phyloP scores from a whole-genome alignment of 2,329 filamentous ascomycete species.

The Podosphaera fusca region DNA sequence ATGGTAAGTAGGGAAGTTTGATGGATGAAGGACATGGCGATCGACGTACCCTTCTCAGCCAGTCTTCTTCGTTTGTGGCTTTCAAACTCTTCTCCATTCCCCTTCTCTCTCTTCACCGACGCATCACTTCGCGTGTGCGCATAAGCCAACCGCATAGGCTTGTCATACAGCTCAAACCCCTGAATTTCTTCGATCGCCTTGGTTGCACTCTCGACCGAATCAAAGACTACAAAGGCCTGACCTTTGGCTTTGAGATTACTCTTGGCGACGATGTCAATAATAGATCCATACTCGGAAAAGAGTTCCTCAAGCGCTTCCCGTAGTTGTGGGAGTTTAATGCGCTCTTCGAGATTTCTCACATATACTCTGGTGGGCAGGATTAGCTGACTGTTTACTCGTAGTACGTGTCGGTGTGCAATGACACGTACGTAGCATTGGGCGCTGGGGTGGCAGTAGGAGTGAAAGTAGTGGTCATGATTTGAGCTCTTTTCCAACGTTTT shows the following conservation, averaged over 20 bases:
- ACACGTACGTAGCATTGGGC: conserved; percentile 46
- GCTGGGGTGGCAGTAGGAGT: conserved; percentile 4
- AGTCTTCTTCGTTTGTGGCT: conserved; percentile 61
- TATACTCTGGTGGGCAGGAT: conserved; percentile 28
- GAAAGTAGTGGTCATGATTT: background rate
- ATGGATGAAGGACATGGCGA: background rate
- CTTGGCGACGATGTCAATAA: conserved; percentile 72
- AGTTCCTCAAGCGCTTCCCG: conserved; percentile 50
- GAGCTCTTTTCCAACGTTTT: no score
- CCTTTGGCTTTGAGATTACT: conserved; percentile 80
- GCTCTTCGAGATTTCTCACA: conserved; percentile 74
- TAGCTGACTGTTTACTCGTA: conserved; percentile 3
- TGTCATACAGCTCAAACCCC: conserved; percentile 80
- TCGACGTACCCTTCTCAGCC: conserved; percentile 60
- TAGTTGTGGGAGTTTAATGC: conserved; percentile 59
- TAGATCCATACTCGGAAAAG: conserved; percentile 71
- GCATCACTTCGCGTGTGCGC: conserved; percentile 73
- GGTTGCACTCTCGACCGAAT: conserved; percentile 52
- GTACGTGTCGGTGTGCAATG: conserved; percentile 46
- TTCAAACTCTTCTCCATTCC: conserved; percentile 53
- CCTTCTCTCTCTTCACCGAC: conserved; percentile 53
- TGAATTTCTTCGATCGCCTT: conserved; percentile 73
- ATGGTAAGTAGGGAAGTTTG: background rate
- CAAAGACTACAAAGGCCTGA: conserved; percentile 87
- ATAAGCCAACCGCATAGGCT: conserved; percentile 66